A percentile compares a stretch with the other conserved stretches of the same genome.
phyloP scores from a whole-genome alignment of 2,329 filamentous ascomycete genomes.

The Diaporthe nobilis region DNA sequence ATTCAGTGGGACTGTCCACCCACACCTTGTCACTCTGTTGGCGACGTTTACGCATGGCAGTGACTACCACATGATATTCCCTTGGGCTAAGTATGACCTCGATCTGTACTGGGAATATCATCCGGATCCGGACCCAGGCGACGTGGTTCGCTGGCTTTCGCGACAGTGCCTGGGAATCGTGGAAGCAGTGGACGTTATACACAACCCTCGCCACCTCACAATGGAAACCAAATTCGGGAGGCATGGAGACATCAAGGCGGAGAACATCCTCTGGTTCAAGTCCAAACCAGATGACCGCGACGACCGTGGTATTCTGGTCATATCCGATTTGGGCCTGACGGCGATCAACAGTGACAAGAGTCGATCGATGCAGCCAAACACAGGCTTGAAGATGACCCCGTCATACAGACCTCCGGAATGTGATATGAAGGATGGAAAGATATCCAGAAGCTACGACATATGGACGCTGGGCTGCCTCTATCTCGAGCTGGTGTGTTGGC shows the following conservation, averaged over 20 bases:
- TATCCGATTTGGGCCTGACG: constrained; percentile 39
- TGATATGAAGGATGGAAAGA: not conserved
- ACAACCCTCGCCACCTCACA: constrained; percentile 15
- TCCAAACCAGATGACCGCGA: not conserved
- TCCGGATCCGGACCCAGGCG: not conserved
- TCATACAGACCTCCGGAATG: constrained; percentile 39
- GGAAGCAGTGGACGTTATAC: constrained; percentile 30
- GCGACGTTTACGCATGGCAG: not conserved
- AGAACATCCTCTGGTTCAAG: constrained; percentile 45
- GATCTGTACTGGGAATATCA: constrained; percentile 5
- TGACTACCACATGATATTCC: constrained; percentile 33
- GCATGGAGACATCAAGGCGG: constrained; percentile 46
- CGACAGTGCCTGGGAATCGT: constrained; percentile 24
- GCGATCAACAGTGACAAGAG: constrained; percentile 33
- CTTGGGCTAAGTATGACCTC: constrained; percentile 30
- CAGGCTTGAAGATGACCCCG: constrained; percentile 13
- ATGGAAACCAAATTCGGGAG: constrained; percentile 15
- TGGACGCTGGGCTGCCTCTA: constrained; percentile 51
- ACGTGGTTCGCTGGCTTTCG: constrained; percentile 30
- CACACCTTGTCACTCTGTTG: constrained; percentile 32
- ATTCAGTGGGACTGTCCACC: constrained; percentile 18
- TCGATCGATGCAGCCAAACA: constrained; percentile 33
- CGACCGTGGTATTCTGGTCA: constrained; percentile 27
- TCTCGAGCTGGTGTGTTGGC: constrained; percentile 49
- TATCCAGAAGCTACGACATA: constrained; percentile 45